Evolutionary conservation across 2,329 filamentous ascomycete genomes (phyloP), one percentile per base, ranked within the genome.

Genomic region (Talaromyces funiculosus): DNA sequence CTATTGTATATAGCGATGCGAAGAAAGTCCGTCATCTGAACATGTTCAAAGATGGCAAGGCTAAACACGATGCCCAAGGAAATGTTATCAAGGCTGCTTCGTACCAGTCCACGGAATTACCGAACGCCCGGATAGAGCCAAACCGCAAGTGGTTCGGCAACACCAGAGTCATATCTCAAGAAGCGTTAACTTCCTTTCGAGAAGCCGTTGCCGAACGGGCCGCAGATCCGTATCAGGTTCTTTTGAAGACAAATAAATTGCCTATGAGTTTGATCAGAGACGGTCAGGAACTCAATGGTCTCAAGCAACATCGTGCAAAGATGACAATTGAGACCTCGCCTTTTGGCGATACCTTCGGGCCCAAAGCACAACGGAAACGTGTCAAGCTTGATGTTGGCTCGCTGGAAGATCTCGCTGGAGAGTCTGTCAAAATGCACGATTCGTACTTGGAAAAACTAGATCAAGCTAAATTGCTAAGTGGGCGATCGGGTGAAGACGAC

Each of bases 61-160:
- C 90, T 10, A 85, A 89, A 75, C 85, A 90, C 66, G 95, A 97
- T 72, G 87, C 90, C 53, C 79, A 84, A 12, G 94, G 94, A 70
- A 86, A 93, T 69, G 89, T 99, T 72, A 89, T 88, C 59, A 87
- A 94, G 77, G 87, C 91, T 65, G 92, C 92, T 53, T 83, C 85
- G 16, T 96, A 86, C 77, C 92, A 97, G 78, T 92, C 88, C 62
- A 83, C 86, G 71, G 92, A 96, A 37, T 78, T 87, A 22, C 92
- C 93, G 51, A 85, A 83, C 62, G 94, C 93, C 67, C 85, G 92
- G 66, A 90, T 97, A 71, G 93, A 97, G 80, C 94, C 94, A 54
- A 95, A 97, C 78, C 84, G 94, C 70, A 95, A 95, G 78, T 99
- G 94, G 94, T 99, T 99, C 78, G 90, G 88, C 69, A 97, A 97